phyloP scores from a whole-genome alignment of 2,329 filamentous ascomycete species.

The Claviceps sp. region DNA sequence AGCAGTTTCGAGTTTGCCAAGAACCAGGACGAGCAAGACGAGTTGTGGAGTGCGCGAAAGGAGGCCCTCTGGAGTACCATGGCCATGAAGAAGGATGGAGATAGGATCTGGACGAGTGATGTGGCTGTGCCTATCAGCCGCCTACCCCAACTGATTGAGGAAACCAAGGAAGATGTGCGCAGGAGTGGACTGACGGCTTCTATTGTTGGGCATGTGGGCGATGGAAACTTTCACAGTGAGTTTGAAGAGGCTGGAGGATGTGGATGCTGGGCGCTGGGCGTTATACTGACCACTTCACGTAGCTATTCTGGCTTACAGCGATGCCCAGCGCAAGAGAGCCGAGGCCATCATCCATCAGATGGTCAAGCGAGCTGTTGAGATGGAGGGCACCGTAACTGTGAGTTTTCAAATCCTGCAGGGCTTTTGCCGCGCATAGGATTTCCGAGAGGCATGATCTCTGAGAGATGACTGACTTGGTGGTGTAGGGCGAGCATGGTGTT shows the following conservation, averaged over 20 bases:
- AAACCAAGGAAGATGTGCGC: conserved; percentile 40
- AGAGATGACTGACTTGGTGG: neutral
- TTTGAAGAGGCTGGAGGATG: conserved; percentile 2
- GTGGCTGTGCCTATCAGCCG: conserved; percentile 71
- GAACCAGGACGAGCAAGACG: conserved; percentile 53
- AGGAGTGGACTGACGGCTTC: conserved; percentile 30
- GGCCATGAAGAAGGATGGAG: conserved; percentile 48
- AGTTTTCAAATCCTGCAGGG: neutral
- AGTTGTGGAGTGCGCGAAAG: conserved; percentile 75
- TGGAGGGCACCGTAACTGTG: conserved; percentile 71
- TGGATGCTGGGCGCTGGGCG: neutral
- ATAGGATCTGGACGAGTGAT: conserved; percentile 75
- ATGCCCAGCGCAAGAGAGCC: conserved; percentile 51
- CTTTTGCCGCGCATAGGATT: conserved; percentile 10
- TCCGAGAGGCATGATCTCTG: neutral
- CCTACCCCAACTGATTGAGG: conserved; percentile 63
- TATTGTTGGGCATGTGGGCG: conserved; percentile 60
- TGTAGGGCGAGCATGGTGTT: conserved; percentile 65
- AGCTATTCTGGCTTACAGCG: conserved; percentile 47
- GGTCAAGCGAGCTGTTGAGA: conserved; percentile 74
- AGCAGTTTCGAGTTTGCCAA: conserved; percentile 67
- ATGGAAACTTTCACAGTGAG: conserved; percentile 63
- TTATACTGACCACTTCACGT: conserved; percentile 1
- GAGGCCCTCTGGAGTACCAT: conserved; percentile 74
- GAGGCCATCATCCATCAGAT: conserved; percentile 66